These are phyloP conservation scores for Ustilago esculenta DNA, from an alignment of 1,284 basidiomycete genomes.

Conservation along the genomic window DNA sequence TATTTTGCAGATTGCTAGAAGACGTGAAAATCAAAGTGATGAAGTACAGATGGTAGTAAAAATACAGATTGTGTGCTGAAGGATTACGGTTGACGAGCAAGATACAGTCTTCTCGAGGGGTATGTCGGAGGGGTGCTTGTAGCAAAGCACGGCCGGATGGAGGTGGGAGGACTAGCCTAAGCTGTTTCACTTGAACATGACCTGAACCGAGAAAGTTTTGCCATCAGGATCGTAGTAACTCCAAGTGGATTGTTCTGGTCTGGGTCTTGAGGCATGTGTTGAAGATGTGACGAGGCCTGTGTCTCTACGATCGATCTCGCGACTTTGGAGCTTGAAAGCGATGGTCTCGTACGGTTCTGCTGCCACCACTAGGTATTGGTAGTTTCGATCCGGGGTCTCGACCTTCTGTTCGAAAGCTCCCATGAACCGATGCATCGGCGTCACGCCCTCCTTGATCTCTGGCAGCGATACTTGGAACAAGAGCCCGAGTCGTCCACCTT, in stretches of 20 bases:
- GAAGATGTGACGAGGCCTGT: constrained; percentile 40
- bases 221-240: constrained; percentile 58
- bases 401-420: constrained; percentile 97
- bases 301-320: constrained; percentile 81
- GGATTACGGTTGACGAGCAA: background rate
- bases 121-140: constrained; percentile 1
- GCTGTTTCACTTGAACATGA: constrained; percentile 49
- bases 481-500: constrained; percentile 76
- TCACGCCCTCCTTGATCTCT: constrained; percentile 81
- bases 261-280: constrained; percentile 39
- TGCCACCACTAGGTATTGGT: constrained; percentile 97
- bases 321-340: constrained; percentile 95
- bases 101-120: constrained; percentile 4
- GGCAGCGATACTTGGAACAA: constrained; percentile 96
- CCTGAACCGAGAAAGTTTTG: constrained; percentile 61
- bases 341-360: constrained; percentile 99
- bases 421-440: constrained; percentile 93
- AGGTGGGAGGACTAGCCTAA: too few species aligned
- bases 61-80: constrained; percentile 17
- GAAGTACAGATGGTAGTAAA: constrained; percentile 11
- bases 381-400: constrained; percentile 92
- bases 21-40: too few species aligned
- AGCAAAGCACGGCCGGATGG: too few species aligned
- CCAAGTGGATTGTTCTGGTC: constrained; percentile 60
- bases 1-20: too few species aligned